Evolutionary conservation across 805 yeast species (phyloP), one percentile per base, ranked within the genome.

Genomic region (Candida easanensis): DNA sequence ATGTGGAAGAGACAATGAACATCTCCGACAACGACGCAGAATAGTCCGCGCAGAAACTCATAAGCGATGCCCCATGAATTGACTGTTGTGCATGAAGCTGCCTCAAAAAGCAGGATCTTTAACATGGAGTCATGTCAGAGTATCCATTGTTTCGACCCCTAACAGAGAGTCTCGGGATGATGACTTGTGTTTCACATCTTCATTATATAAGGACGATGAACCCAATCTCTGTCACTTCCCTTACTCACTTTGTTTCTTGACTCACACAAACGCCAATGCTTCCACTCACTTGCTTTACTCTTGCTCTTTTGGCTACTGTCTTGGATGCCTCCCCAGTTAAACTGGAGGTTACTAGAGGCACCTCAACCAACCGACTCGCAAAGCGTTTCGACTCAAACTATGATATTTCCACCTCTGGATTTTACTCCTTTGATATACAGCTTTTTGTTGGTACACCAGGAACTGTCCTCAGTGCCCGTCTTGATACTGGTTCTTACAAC

Each of bases 401-500:
- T 17, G 39, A 28, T 31, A 42, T 21, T 2, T 15, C 30, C 7
- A 11, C 36, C 4, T 4, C 31, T n/a, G 41, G 39, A 5, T 41
- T 30, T 35, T 40, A 36, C 36, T 15, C 21, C 18, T 46, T 23
- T 27, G 19, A 33, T 5, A 42, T 38, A 10, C 33, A 33, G 3
- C 16, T 54, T 19, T 36, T 27, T 11, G 17, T 49, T 23, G 58
- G 58, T 9, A 37, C 49, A 10, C 57, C 57, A 11, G 39, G 46
- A 9, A 54, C 50, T 35, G 19, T 20, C 4, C 18, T 51, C 5
- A 15, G 18, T 13, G 53, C 33, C 14, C 17, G 27, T 1, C 34
- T 54, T n/a, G 58, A 54, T 34, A 52, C 56, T 4, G 58, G 58
- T 8, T 54, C 58, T 7, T 38, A 22, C 31, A 41, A 41, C 25